These are phyloP conservation scores for Fusarium protoensiforme DNA, from an alignment of 2,329 filamentous ascomycete genomes.

Conservation along the genomic window DNA sequence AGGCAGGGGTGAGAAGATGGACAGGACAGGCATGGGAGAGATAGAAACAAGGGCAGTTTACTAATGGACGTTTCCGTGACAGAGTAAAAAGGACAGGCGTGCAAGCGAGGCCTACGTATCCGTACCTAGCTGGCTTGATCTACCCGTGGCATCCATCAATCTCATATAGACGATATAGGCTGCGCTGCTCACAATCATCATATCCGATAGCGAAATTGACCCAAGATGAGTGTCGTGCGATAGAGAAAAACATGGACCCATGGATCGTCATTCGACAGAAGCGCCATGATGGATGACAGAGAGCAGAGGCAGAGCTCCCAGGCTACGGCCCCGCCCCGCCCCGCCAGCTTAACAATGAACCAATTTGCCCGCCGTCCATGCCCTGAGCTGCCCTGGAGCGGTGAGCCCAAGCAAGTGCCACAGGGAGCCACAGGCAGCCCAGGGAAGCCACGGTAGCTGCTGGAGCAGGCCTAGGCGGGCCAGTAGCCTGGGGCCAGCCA, in stretches of 20 bases:
- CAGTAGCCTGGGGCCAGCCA: constrained; percentile 21
- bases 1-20: constrained; percentile 23
- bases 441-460: constrained; percentile 20
- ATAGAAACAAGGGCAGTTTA: constrained; percentile 8
- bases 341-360: background rate
- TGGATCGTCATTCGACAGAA: constrained; percentile 36
- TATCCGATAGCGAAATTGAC: background rate
- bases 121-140: background rate
- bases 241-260: constrained; percentile 38
- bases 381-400: constrained; percentile 27
- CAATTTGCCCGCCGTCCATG: constrained; percentile 1
- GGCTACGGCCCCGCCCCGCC: background rate
- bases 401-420: constrained; percentile 27
- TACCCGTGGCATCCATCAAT: background rate
- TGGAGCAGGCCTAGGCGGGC: background rate
- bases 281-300: background rate
- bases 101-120: background rate
- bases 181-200: background rate
- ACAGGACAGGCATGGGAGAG: background rate
- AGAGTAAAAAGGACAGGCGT: constrained; percentile 10
- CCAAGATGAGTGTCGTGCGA: constrained; percentile 38
- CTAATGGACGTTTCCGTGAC: background rate
- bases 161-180: background rate
- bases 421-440: constrained; percentile 21
- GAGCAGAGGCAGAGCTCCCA: background rate